These are phyloP conservation scores for Prunella vulgaris DNA, from an alignment of 257 asterid genomes.

Conservation along the genomic window DNA sequence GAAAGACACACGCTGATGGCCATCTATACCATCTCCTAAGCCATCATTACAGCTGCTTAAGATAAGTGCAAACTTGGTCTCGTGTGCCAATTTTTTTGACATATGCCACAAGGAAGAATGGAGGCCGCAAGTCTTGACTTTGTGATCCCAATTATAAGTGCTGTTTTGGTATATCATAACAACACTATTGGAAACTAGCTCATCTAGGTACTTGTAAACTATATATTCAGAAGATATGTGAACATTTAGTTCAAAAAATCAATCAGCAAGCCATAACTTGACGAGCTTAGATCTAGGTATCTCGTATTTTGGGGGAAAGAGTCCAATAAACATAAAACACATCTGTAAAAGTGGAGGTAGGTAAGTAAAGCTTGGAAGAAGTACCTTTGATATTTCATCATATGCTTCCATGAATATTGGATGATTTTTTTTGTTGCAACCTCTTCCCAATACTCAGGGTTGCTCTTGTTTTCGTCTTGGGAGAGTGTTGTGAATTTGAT, in stretches of 20 bases:
- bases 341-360: background rate
- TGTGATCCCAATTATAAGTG: background rate
- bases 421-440: background rate
- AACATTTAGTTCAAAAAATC: background rate
- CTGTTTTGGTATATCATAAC: background rate
- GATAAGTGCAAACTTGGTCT: background rate
- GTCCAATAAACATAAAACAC: background rate
- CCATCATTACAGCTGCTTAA: background rate
- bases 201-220: background rate
- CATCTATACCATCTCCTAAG: background rate
- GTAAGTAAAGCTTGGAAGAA: background rate
- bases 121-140: background rate
- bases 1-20: background rate
- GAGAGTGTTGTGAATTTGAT: too few relatives aligned
- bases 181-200: background rate
- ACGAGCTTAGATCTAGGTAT: background rate
- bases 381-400: background rate
- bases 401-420: background rate
- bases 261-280: background rate
- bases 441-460: background rate
- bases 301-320: background rate
- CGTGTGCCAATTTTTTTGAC: background rate
- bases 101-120: background rate
- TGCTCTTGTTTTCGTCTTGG: too few relatives aligned
- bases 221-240: background rate